Conservation (phyloP, 495 filamentous ascomycete genomes). For the Neurospora sp. region DNA sequence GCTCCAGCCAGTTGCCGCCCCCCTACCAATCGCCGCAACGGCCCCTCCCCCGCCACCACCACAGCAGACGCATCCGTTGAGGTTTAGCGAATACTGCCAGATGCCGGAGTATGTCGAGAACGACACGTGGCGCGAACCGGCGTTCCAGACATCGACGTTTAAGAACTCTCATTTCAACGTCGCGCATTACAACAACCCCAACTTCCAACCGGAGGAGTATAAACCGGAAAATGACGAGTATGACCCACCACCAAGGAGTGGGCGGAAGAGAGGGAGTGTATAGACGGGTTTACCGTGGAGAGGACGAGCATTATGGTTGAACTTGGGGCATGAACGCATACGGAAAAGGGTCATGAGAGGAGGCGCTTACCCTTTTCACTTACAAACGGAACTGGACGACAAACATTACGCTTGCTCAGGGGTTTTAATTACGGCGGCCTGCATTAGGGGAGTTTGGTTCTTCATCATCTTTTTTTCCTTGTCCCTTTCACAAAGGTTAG, state of each 20-base stretch:
- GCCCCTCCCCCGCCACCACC: conserved; percentile 20
- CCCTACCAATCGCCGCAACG: conserved; percentile 16
- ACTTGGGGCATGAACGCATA: background rate
- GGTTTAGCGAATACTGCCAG: conserved; percentile 38
- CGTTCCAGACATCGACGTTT: conserved; percentile 44
- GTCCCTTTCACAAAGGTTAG: background rate
- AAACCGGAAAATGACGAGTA: conserved; percentile 32
- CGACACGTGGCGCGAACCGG: conserved; percentile 32
- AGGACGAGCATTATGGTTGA: background rate
- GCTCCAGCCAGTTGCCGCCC: conserved; percentile 16
- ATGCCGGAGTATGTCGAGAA: conserved; percentile 30
- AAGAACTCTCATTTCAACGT: conserved; percentile 66
- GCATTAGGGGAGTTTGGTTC: background rate
- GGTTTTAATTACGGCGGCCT: background rate
- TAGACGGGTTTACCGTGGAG: background rate
- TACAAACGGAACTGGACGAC: background rate
- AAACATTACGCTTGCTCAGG: background rate
- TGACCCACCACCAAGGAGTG: conserved; percentile 14
- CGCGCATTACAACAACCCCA: conserved; percentile 73
- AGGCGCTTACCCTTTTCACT: background rate
- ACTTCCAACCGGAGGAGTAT: conserved; percentile 70
- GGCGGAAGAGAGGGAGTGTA: conserved; percentile 32
- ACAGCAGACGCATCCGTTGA: conserved; percentile 27
- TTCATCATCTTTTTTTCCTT: background rate
- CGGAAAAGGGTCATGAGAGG: background rate